phyloP scores from a whole-genome alignment of 2,329 filamentous ascomycete species.

The Raffaelea arxii region DNA sequence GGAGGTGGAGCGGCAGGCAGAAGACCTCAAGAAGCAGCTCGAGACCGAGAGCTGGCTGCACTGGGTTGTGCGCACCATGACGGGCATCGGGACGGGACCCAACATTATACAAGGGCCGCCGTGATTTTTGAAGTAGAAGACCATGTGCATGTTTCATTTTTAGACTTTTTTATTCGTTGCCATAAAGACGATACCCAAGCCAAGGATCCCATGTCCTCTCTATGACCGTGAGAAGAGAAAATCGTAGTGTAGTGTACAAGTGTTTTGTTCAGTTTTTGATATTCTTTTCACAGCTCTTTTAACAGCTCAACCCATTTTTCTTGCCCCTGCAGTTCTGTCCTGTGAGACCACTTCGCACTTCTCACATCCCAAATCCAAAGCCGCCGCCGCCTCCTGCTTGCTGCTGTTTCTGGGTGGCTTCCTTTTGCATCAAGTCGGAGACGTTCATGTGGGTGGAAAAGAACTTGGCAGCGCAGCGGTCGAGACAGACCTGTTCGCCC shows the following conservation, averaged over 20 bases:
- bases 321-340: too few species aligned
- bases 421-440: conserved; percentile 88
- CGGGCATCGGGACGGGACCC: conserved; percentile 50
- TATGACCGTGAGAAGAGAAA: too few species aligned
- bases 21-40: conserved; percentile 51
- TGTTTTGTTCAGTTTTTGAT: too few species aligned
- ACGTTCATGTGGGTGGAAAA: conserved; percentile 98
- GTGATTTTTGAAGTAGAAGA: background rate
- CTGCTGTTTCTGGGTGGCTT: conserved; percentile 65
- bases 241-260: too few species aligned
- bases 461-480: conserved; percentile 96
- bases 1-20: conserved; percentile 56
- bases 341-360: background rate
- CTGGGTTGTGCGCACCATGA: conserved; percentile 53
- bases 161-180: background rate
- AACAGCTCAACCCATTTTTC: too few species aligned
- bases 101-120: conserved; percentile 34
- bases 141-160: background rate
- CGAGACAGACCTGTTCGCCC: conserved; percentile 95
- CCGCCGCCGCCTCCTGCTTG: conserved; percentile 46
- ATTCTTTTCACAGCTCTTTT: too few species aligned
- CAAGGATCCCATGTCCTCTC: too few species aligned
- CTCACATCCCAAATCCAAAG: conserved; percentile 16
- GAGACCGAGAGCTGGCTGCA: conserved; percentile 55
- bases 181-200: too few species aligned